Percentiles rank a stretch among this genome's conserved stretches.
Evolutionary conservation across 306 rosid species (phyloP).

Genomic region (Hippophae gyantsensis): DNA sequence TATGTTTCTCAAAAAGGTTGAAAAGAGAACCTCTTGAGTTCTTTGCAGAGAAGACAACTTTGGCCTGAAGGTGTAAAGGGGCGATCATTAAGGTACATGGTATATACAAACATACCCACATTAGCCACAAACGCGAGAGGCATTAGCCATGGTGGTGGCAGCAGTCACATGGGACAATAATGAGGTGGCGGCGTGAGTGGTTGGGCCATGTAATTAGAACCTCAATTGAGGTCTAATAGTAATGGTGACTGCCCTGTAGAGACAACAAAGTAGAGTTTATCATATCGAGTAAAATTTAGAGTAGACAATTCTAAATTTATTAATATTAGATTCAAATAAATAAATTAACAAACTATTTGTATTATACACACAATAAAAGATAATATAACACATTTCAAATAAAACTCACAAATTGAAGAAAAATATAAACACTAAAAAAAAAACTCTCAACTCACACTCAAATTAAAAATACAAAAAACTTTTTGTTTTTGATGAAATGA

Average conservation of each 20-base stretch:
- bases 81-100: constrained; percentile 63
- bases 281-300: too few relatives aligned
- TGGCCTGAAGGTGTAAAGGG: constrained; percentile 21
- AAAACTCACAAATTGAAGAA: too few relatives aligned
- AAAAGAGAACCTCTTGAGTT: constrained; percentile 57
- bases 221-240: constrained; percentile 44
- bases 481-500: too few relatives aligned
- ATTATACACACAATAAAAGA: too few relatives aligned
- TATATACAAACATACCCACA: constrained; percentile 36
- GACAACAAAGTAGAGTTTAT: background rate
- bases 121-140: constrained; percentile 48
- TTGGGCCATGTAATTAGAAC: constrained; percentile 6
- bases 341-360: too few relatives aligned
- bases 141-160: constrained; percentile 50
- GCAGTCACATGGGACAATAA: constrained; percentile 7
- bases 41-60: constrained; percentile 28
- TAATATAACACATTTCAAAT: too few relatives aligned
- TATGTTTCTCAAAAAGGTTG: constrained; percentile 68
- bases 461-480: too few relatives aligned
- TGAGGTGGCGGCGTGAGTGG: constrained; percentile 20
- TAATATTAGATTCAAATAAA: too few relatives aligned
- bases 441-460: too few relatives aligned
- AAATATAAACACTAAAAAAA: too few relatives aligned
- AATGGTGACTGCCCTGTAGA: constrained; percentile 48
- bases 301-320: too few relatives aligned